Base-by-base conservation (phyloP, 2,329 filamentous ascomycete genomes). In the Beauveria brongniartii region DNA sequence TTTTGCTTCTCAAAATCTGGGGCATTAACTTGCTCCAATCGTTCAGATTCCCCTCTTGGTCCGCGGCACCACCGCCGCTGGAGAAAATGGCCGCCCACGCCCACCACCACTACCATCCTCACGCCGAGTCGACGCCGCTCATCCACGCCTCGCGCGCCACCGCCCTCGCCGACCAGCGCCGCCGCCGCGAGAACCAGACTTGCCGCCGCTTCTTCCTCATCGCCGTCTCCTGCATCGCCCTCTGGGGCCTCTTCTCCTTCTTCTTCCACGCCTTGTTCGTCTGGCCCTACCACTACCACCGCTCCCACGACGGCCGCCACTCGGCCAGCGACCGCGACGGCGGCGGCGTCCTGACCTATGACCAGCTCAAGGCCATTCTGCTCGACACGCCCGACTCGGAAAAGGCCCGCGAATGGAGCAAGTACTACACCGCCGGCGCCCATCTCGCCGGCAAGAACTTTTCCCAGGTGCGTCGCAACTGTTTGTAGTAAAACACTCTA, bases 401-500 rank as follows among this genome's bases (percentile, higher is more conserved):
- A 52, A 80, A 79, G 64, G 82, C 82, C 9, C 79, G 82, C 64
- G 84, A 91, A 74, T 92, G 89, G 89, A 90, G 86, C 72, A 78
- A 78, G 64, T 93, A 92, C 71, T 93, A 93, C 68, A 90, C 90
- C 0, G 77, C 86, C 0, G 90, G 90, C 0, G 81, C 87, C 20
- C 90, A 93, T 73, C 74, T 93, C 54, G 89, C 88, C 0, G 90
- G 90, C 22, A 86, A 88, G 75, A 94, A 93, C 70, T 80, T 86
- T 63, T 91, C 87, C 55, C 88, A 91, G 75, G 82, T 79, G 71
- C 62, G 68, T 54, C 6, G 18, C 22, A 4, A 7, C 8, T 26
- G 24, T 6, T 6, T 26, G 26, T 2, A 10, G 3, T 4, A 43
- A 20, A 20, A 20, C 3, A 20, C 41, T 43, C 10, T 43, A 20